Conservation (phyloP, 345 rosid species). For the Salix viminalis region DNA sequence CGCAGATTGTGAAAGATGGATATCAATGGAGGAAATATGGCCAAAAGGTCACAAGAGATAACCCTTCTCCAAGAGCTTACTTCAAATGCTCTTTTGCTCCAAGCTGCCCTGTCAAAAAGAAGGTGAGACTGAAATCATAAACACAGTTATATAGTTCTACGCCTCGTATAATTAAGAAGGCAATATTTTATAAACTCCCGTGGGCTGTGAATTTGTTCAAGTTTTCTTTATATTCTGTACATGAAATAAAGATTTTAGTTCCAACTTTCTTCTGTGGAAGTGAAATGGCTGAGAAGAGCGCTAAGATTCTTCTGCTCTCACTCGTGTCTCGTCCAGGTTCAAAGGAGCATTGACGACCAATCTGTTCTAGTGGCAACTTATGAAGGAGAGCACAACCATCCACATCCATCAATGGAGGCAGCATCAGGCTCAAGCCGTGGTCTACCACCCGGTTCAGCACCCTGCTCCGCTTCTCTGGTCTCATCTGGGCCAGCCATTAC, state of each 20-base stretch:
- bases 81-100: slow-evolving; percentile 98
- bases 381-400: slow-evolving; percentile 98
- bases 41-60: slow-evolving; percentile 97
- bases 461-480: slow-evolving; percentile 42
- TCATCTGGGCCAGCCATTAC: slow-evolving; percentile 41
- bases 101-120: slow-evolving; percentile 90
- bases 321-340: slow-evolving; percentile 55
- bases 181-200: background rate
- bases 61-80: slow-evolving; percentile 97
- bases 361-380: slow-evolving; percentile 84
- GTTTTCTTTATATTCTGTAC: background rate
- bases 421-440: slow-evolving; percentile 43
- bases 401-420: slow-evolving; percentile 57
- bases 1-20: slow-evolving; percentile 90
- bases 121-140: slow-evolving; percentile 37
- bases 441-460: slow-evolving; percentile 31
- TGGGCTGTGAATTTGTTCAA: background rate
- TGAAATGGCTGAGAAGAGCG: background rate
- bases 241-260: background rate
- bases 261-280: background rate
- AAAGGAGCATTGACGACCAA: slow-evolving; percentile 86
- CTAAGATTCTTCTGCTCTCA: background rate
- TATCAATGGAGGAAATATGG: slow-evolving; percentile 99
- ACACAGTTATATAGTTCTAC: background rate
- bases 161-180: background rate